Evolutionary conservation across 495 filamentous ascomycete genomes (phyloP), one percentile per base, ranked within the genome.

Genomic region (Lasiosphaeriaceae sp.): DNA sequence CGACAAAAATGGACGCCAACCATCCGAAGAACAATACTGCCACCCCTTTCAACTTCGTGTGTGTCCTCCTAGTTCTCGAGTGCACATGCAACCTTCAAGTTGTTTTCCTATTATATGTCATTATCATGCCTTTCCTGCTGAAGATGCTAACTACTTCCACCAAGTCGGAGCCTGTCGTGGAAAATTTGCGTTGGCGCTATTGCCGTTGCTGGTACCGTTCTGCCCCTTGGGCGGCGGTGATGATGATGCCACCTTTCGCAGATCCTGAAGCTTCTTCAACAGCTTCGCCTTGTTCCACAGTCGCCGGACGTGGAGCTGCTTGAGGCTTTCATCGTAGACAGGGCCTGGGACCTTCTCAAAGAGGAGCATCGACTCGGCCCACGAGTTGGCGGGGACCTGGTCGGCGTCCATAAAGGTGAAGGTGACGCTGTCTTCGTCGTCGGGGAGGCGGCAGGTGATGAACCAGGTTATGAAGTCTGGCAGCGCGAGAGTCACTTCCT

Each of bases 391-490:
- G 3, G 29, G 23, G 20, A 7, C 46, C 50, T 52, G 60, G 44
- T 68, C 55, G 45, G 44, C 54, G 23, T 64, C 60, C 31, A 55
- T 51, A 20, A 62, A 66, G 44, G 63, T 68, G 44, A 70, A 70
- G 5, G 67, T 70, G 11, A 68, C 64, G 29, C 52, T 56, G 53
- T 70, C 67, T 20, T 70, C 67, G 65, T 70, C 67, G 58, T 70
- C 67, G 31, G 67, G 67, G 2, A 66, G 63, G 9, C 67, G 67
- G 61, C 66, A 68, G 56, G 65, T 70, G 60, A 70, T 70, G 65
- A 70, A 70, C 67, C 67, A 70, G 14, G 57, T 70, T 41, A 70
- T 64, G 56, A 66, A 68, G 26, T 20, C 47, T 2, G 67, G 67
- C 43, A 70, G 61, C 7, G 55, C 58, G 0, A 70, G 22, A 16